phyloP scores from a whole-genome alignment of 1,284 basidiomycete species.

The Ceratobasidium sp. region DNA sequence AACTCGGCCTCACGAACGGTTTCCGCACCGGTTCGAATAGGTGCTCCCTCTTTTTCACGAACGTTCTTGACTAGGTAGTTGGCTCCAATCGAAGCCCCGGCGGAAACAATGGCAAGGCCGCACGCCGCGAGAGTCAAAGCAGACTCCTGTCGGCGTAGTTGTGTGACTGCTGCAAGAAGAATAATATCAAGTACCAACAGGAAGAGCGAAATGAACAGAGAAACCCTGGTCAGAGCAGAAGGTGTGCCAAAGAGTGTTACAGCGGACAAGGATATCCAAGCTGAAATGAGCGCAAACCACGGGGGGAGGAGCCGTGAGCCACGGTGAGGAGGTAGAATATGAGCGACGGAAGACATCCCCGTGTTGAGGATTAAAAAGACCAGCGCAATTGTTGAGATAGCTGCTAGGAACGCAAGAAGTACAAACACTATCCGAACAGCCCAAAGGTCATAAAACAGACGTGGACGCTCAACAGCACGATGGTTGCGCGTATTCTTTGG shows the following conservation, averaged over 20 bases:
- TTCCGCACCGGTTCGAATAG: constrained; percentile 28
- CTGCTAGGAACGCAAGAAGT: constrained; percentile 49
- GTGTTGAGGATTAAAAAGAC: constrained; percentile 44
- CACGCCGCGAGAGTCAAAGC: constrained; percentile 42
- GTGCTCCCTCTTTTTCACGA: constrained; percentile 35
- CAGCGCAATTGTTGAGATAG: constrained; percentile 38
- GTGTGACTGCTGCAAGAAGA: constrained; percentile 33
- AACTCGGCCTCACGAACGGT: constrained; percentile 40
- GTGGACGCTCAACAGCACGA: constrained; percentile 9
- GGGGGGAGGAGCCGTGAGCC: constrained; percentile 43
- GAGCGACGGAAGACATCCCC: constrained; percentile 31
- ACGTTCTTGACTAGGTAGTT: constrained; percentile 45
- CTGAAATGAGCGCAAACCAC: constrained; percentile 42
- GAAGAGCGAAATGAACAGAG: constrained; percentile 37
- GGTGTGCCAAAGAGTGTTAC: constrained; percentile 43
- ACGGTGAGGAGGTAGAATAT: constrained; percentile 42
- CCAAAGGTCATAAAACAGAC: constrained; percentile 34
- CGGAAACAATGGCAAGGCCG: constrained; percentile 32
- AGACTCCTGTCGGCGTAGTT: constrained; percentile 44
- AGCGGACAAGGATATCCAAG: constrained; percentile 42
- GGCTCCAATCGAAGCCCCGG: constrained; percentile 26
- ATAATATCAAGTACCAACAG: constrained; percentile 41
- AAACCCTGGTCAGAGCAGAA: constrained; percentile 43
- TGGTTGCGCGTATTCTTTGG: background rate
- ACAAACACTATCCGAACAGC: constrained; percentile 33